These are phyloP conservation scores for Aspergillus wentii DNA, from an alignment of 495 filamentous ascomycete species.

Conservation along the genomic window DNA sequence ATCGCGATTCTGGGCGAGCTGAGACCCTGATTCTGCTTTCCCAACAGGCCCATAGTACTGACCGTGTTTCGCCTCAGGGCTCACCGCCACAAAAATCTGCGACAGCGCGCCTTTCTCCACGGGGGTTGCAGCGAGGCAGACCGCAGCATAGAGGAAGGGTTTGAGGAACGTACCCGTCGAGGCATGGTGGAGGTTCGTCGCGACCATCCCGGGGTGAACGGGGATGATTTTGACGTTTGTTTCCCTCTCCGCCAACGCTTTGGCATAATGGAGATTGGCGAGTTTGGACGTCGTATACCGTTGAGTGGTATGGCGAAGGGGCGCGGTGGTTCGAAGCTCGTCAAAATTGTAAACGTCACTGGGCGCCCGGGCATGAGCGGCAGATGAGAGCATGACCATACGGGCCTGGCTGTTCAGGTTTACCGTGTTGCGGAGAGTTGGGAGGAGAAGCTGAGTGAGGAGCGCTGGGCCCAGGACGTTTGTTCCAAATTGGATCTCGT, in stretches of 20 bases:
- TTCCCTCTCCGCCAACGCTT: constrained; percentile 2
- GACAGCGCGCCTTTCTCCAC: constrained; percentile 4
- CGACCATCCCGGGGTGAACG: constrained; percentile 5
- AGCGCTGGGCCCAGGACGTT: constrained; percentile 62
- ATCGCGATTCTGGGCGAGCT: constrained; percentile 1
- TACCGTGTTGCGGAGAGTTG: constrained; percentile 44
- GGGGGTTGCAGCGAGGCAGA: background rate
- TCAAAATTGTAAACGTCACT: no score
- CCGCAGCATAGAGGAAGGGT: constrained; percentile 1
- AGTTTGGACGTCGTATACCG: constrained; percentile 3
- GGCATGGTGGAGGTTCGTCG: constrained; percentile 3
- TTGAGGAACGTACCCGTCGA: background rate
- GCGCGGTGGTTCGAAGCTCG: background rate
- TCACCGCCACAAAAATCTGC: constrained; percentile 4
- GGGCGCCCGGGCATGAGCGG: background rate
- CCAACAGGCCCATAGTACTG: constrained; percentile 5
- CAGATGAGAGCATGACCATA: constrained; percentile 15
- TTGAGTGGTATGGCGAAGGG: background rate
- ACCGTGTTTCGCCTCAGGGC: background rate
- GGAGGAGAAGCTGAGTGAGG: constrained; percentile 51
- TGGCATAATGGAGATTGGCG: constrained; percentile 2
- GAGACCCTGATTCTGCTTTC: background rate
- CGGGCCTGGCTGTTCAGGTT: constrained; percentile 11
- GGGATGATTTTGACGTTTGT: constrained; percentile 1
- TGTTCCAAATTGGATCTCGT: constrained; percentile 59